phyloP scores from a whole-genome alignment of 805 yeast genomes.

The Candida ovalis region DNA sequence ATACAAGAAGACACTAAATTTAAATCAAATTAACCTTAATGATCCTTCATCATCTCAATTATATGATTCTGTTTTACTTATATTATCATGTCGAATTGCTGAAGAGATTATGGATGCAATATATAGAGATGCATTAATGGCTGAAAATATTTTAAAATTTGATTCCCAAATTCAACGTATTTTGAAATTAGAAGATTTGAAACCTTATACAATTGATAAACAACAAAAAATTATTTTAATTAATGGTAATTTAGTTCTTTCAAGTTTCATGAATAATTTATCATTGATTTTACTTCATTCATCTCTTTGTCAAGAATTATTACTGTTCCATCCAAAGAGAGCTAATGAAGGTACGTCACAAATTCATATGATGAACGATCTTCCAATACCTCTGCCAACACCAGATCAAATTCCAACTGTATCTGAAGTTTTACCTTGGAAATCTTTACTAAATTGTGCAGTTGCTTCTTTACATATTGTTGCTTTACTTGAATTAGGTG shows the following conservation, averaged over 20 bases:
- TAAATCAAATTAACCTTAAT: slow-evolving; percentile 14
- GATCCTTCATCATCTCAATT: slow-evolving; percentile 9
- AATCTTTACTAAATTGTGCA: slow-evolving; percentile 30
- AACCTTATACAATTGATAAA: slow-evolving; percentile 16
- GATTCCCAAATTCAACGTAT: slow-evolving; percentile 24
- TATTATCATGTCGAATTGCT: slow-evolving; percentile 28
- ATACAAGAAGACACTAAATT: slow-evolving; percentile 10
- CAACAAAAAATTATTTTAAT: slow-evolving; percentile 27
- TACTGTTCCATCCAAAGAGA: slow-evolving; percentile 34
- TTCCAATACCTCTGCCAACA: slow-evolving; percentile 18
- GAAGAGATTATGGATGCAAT: slow-evolving; percentile 36
- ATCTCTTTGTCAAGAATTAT: slow-evolving; percentile 30
- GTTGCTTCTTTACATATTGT: slow-evolving; percentile 30
- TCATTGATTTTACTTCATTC: slow-evolving; percentile 28
- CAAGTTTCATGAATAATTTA: slow-evolving; percentile 30
- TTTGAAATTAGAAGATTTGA: slow-evolving; percentile 12
- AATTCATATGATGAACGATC: slow-evolving; percentile 22
- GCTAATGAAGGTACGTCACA: slow-evolving; percentile 12
- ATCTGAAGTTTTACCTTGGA: slow-evolving; percentile 24
- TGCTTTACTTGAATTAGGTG: slow-evolving; percentile 36
- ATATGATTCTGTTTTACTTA: slow-evolving; percentile 29
- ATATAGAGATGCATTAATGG: slow-evolving; percentile 22
- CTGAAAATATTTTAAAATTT: slow-evolving; percentile 22
- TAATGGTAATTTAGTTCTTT: slow-evolving; percentile 32
- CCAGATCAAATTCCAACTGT: slow-evolving; percentile 18